phyloP scores from a whole-genome alignment of 2,329 filamentous ascomycete genomes.

The Torrubiella hemipterigena region DNA sequence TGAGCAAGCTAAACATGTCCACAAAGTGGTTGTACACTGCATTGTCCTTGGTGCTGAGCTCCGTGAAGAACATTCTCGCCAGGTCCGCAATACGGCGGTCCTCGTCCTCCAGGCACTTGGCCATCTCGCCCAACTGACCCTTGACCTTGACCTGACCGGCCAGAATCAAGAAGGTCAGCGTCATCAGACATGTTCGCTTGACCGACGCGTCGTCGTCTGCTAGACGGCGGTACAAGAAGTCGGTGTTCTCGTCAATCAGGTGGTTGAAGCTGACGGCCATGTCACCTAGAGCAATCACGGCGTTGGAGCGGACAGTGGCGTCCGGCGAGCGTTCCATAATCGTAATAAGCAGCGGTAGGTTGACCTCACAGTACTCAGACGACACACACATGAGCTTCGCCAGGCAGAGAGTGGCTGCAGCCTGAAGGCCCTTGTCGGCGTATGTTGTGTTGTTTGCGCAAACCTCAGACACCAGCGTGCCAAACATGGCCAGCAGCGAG shows the following conservation, averaged over 20 bases:
- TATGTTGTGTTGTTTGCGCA: slow-evolving; percentile 92
- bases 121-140: slow-evolving; percentile 96
- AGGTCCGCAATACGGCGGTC: slow-evolving; percentile 91
- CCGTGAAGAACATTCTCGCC: slow-evolving; percentile 95
- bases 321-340: slow-evolving; percentile 93
- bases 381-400: slow-evolving; percentile 99
- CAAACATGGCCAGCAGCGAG: slow-evolving; percentile 81
- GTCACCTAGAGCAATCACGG: slow-evolving; percentile 91
- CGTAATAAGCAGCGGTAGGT: slow-evolving; percentile 87
- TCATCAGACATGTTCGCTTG: slow-evolving; percentile 97
- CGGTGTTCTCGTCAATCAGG: slow-evolving; percentile 96
- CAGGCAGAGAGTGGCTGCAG: slow-evolving; percentile 84
- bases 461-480: slow-evolving; percentile 82
- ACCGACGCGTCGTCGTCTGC: slow-evolving; percentile 82
- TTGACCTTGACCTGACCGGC: slow-evolving; percentile 99
- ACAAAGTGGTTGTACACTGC: slow-evolving; percentile 99
- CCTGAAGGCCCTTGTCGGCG: slow-evolving; percentile 79
- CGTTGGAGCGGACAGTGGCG: slow-evolving; percentile 86
- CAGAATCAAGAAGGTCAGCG: slow-evolving; percentile 89
- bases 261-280: slow-evolving; percentile 99
- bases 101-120: slow-evolving; percentile 94
- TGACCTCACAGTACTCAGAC: slow-evolving; percentile 87
- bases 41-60: slow-evolving; percentile 95
- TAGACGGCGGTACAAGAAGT: slow-evolving; percentile 88
- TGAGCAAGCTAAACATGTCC: slow-evolving; percentile 93